A percentile compares a stretch with the other conserved stretches of the same genome.
These are phyloP conservation scores for Puccinellia tenuiflora DNA, from an alignment of 176 grass and related monocot genomes.

Conservation along the genomic window DNA sequence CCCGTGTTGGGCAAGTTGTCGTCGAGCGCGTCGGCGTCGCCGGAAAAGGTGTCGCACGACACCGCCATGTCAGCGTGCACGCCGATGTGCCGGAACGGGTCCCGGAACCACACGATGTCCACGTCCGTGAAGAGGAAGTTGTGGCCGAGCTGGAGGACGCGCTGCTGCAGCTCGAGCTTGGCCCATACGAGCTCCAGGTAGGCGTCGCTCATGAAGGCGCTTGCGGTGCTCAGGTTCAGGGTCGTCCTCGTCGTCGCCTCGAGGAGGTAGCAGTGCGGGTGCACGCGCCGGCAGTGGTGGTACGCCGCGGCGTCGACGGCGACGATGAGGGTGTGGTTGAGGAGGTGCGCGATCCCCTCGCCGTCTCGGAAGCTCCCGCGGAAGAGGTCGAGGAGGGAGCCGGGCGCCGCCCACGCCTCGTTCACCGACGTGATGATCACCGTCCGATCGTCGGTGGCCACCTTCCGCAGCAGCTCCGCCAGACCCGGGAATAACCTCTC, in stretches of 20 bases:
- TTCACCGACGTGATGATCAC: constrained; percentile 58
- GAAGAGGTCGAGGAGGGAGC: constrained; percentile 41
- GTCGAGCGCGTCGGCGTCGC: constrained; percentile 10
- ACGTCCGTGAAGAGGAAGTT: constrained; percentile 61
- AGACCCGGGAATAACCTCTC: background rate
- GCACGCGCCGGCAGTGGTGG: constrained; percentile 28
- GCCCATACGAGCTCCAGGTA: constrained; percentile 3
- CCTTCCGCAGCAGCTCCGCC: constrained; percentile 6
- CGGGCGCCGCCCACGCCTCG: constrained; percentile 20
- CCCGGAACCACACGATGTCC: constrained; percentile 48
- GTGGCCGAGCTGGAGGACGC: constrained; percentile 60
- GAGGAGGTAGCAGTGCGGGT: constrained; percentile 54
- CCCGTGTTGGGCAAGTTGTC: constrained; percentile 45
- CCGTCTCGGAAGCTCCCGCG: constrained; percentile 27
- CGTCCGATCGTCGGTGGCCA: constrained; percentile 30
- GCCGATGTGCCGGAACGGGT: constrained; percentile 48
- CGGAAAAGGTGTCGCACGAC: constrained; percentile 38
- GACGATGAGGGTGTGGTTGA: constrained; percentile 34
- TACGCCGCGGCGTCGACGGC: constrained; percentile 33
- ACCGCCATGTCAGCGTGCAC: constrained; percentile 36
- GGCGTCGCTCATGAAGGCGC: background rate
- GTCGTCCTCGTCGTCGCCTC: background rate
- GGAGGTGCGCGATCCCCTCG: constrained; percentile 11
- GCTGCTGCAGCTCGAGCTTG: constrained; percentile 34
- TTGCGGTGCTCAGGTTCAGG: background rate